Evolutionary conservation across 1,284 basidiomycete species (phyloP).

Genomic region (Leccinum insigne): DNA sequence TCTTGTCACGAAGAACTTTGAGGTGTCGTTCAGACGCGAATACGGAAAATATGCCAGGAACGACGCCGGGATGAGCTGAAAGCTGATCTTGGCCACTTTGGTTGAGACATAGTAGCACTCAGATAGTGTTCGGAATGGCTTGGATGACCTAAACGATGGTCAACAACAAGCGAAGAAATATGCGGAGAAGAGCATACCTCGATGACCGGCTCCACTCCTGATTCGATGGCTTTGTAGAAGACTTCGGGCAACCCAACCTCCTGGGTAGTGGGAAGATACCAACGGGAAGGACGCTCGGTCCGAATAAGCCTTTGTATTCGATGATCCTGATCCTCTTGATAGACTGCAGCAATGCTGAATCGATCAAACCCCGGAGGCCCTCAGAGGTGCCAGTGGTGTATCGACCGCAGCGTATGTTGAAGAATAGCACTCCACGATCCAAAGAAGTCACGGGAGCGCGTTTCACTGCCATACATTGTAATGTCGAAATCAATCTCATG

Average conservation of each 20-base stretch:
- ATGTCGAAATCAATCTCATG: constrained; percentile 73
- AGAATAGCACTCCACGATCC: no score
- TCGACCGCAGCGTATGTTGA: constrained; percentile 86
- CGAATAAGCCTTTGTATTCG: constrained; percentile 81
- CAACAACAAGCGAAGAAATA: constrained; percentile 1
- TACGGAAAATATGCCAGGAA: constrained; percentile 83
- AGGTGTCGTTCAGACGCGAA: constrained; percentile 87
- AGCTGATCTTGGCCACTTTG: constrained; percentile 87
- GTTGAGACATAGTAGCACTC: constrained; percentile 90
- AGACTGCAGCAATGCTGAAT: no score
- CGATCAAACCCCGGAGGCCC: no score
- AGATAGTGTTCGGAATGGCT: constrained; percentile 92
- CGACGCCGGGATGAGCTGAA: constrained; percentile 74
- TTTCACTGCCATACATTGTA: constrained; percentile 48
- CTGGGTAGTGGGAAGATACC: constrained; percentile 88
- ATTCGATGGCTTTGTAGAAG: constrained; percentile 86
- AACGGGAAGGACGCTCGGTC: constrained; percentile 82
- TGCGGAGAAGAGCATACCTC: constrained; percentile 53
- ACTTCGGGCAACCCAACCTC: constrained; percentile 90
- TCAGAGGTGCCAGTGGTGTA: constrained; percentile 58
- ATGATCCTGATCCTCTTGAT: constrained; percentile 38
- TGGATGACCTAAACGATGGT: constrained; percentile 68
- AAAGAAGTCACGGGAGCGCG: no score
- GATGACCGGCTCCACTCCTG: constrained; percentile 83
- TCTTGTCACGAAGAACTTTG: constrained; percentile 90